Base-by-base conservation (phyloP, 306 rosid species). In the barrel medic (Medicago truncatula) region DNA sequence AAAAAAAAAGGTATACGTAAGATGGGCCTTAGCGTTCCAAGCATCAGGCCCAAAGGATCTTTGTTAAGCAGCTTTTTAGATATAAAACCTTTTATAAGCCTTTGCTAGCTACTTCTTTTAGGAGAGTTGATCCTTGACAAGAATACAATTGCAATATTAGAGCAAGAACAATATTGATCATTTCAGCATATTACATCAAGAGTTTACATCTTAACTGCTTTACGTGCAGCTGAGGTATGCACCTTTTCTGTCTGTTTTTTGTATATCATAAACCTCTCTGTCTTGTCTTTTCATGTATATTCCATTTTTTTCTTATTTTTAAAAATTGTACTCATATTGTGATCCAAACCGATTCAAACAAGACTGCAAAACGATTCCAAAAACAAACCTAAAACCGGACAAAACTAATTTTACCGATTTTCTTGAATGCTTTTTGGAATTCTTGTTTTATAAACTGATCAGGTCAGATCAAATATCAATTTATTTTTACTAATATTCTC, bases 211-310 rank as follows among this genome's bases (percentile, higher is more conserved):
- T 59, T 74, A 21, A 40, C 53, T 75, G 9, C 39, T 34, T 28
- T n/a, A 49, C 53, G 28, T 25, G 28, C 28, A 25, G 28, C 3
- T 25, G 28, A 25, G 28, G 28, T 25, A 34, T 54, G 8, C 46
- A 47, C 43, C 3, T 73, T 61, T 71, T 62, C 18, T 54, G 36
- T 57, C 16, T 56, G 14, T 70, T 56, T 70, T 15, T 53, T 21
- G 74, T 62, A n/a, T 8, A 71, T 44, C 31, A 63, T 71, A 41
- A 46, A 65, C 53, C 4, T 39, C 38, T 73, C 63, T 62, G 46
- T 58, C 71, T 14, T 60, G 47, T 44, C 49, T 70, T 67, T 60
- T 67, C 69, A 67, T 73, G 20, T 75, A 56, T 70, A 60, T 70
- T n/a, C 50, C 20, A 20, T n/a, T 70, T 70, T 78, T 75, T 31